Percentiles rank a stretch among this genome's conserved stretches.
Conservation (phyloP, 306 rosid species). For the Gynostemma pentaphyllum region DNA sequence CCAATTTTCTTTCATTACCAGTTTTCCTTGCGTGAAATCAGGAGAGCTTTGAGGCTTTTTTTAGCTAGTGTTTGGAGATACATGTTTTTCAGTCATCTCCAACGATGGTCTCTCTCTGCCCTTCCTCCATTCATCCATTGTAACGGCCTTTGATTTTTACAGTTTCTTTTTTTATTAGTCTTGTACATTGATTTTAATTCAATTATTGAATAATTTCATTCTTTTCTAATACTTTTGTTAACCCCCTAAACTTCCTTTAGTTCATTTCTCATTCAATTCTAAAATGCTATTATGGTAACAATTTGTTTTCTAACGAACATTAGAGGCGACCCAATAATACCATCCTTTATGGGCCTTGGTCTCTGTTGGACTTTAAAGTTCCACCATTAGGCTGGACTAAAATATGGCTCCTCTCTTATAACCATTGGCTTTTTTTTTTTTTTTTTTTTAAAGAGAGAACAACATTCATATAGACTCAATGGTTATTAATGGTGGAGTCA, state of each 20-base stretch:
- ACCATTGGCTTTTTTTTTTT: too few species aligned
- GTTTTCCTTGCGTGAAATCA: neutral
- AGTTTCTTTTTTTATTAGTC: neutral
- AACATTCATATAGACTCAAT: too few species aligned
- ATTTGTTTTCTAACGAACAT: too few species aligned
- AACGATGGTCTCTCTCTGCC: neutral
- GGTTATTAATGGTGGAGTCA: too few species aligned
- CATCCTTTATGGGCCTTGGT: neutral
- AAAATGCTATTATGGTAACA: neutral
- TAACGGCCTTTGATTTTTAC: too few species aligned
- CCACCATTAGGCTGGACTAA: too few species aligned
- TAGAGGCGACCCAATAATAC: too few species aligned
- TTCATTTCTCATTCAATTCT: neutral
- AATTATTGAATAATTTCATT: constrained; percentile 3
- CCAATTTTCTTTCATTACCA: neutral
- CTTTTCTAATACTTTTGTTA: neutral
- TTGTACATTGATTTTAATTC: neutral
- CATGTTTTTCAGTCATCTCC: neutral
- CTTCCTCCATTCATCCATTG: too few species aligned
- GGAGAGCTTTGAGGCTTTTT: neutral
- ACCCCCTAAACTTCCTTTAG: neutral
- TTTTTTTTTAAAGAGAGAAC: too few species aligned
- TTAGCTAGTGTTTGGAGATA: neutral
- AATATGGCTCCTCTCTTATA: too few species aligned
- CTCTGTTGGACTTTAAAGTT: neutral